Evolutionary conservation across 345 rosid species (phyloP).

Genomic region (Heritiera fomes): DNA sequence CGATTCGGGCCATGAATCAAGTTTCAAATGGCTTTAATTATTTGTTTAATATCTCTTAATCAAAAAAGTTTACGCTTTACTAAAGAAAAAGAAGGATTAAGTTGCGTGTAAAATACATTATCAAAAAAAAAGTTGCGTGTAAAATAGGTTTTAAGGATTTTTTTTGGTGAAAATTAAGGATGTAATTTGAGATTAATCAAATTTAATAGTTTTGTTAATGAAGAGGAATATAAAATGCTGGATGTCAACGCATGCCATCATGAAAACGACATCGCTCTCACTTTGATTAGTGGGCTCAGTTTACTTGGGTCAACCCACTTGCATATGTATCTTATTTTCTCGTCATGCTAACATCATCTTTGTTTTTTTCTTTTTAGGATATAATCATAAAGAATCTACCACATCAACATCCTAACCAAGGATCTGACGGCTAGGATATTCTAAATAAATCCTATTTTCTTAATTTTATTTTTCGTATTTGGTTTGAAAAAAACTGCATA

Average conservation of each 20-base stretch:
- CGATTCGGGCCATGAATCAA: background rate
- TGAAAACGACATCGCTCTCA: background rate
- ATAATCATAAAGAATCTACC: background rate
- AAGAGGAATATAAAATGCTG: no score
- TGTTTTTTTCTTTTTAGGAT: no score
- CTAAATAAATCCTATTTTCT: background rate
- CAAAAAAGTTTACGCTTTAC: background rate
- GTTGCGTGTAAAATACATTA: no score
- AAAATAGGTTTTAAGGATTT: no score
- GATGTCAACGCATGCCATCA: background rate
- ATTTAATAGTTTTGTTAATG: no score
- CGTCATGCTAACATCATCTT: no score
- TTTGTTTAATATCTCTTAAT: background rate
- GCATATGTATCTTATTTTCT: background rate
- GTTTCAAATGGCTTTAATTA: background rate
- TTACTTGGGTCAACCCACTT: slow-evolving; percentile 24
- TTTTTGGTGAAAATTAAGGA: no score
- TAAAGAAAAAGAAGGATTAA: no score
- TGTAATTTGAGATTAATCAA: no score
- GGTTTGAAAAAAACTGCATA: no score
- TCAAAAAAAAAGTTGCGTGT: no score
- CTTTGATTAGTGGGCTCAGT: background rate
- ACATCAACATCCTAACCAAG: background rate
- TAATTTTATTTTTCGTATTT: background rate
- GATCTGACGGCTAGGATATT: background rate